Evolutionary conservation across 495 filamentous ascomycete species (phyloP).

Genomic region (Aspergillus bertholletiae): DNA sequence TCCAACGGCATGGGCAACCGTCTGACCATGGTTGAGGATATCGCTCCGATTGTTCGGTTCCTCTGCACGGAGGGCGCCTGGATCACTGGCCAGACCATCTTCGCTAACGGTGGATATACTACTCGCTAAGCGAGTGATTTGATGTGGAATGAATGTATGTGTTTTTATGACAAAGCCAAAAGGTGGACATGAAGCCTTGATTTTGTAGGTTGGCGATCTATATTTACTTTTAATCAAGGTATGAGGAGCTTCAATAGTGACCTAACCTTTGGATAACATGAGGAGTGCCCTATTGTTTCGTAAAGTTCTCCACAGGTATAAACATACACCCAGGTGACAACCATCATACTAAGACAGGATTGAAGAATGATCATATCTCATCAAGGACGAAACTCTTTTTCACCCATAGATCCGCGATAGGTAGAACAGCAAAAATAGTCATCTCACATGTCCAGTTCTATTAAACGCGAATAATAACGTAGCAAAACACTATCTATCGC

Average conservation of each 20-base stretch:
- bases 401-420: too few species aligned
- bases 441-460: background rate
- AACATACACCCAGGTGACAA: too few species aligned
- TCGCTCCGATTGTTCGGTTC: slow-evolving; percentile 35
- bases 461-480: background rate
- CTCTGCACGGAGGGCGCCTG: slow-evolving; percentile 33
- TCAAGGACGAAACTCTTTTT: background rate
- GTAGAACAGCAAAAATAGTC: background rate
- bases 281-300: too few species aligned
- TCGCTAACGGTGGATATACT: slow-evolving; percentile 39
- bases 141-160: background rate
- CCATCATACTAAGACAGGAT: too few species aligned
- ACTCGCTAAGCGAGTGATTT: slow-evolving; percentile 20
- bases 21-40: slow-evolving; percentile 30
- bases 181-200: too few species aligned
- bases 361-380: background rate
- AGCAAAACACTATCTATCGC: background rate
- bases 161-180: background rate
- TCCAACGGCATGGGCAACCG: slow-evolving; percentile 30
- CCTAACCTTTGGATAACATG: too few species aligned
- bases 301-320: too few species aligned
- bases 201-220: too few species aligned
- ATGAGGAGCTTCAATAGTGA: too few species aligned
- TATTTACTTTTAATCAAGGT: too few species aligned
- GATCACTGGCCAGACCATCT: slow-evolving; percentile 42